Conservation (phyloP, 495 filamentous ascomycete species). For the Neurospora sp. region DNA sequence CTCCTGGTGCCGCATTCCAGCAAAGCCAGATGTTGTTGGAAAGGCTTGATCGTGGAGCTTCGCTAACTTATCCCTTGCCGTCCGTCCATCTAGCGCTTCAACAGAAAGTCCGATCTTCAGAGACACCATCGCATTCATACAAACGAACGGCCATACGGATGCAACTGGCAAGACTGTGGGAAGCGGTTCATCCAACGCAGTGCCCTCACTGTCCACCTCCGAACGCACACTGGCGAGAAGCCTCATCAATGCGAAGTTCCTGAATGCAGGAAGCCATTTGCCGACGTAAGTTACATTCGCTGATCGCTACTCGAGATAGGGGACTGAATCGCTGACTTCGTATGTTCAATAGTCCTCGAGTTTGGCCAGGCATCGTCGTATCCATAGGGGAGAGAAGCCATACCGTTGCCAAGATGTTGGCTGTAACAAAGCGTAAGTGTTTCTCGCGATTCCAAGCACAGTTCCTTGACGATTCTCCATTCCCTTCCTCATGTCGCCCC, state of each 20-base stretch:
- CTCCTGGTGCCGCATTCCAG: not conserved
- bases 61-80: not conserved
- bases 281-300: slow-evolving; percentile 52
- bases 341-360: slow-evolving; percentile 59
- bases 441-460: not conserved
- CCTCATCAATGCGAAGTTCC: slow-evolving; percentile 72
- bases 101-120: slow-evolving; percentile 85
- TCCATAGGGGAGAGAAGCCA: slow-evolving; percentile 79
- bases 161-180: slow-evolving; percentile 57
- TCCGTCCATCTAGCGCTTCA: slow-evolving; percentile 57
- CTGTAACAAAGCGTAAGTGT: slow-evolving; percentile 67
- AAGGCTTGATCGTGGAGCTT: not conserved
- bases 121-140: slow-evolving; percentile 86
- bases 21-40: not conserved
- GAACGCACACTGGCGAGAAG: slow-evolving; percentile 85
- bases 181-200: slow-evolving; percentile 90
- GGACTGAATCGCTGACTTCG: slow-evolving; percentile 26
- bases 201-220: slow-evolving; percentile 75
- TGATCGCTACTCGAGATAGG: not conserved
- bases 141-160: slow-evolving; percentile 76
- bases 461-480: not conserved
- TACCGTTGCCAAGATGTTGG: slow-evolving; percentile 69
- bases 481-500: slow-evolving; percentile 4
- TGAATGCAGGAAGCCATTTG: slow-evolving; percentile 78
- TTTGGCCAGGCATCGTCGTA: slow-evolving; percentile 75